phyloP scores from a whole-genome alignment of 768 basidiomycete genomes.

The Psilocybe sp. region DNA sequence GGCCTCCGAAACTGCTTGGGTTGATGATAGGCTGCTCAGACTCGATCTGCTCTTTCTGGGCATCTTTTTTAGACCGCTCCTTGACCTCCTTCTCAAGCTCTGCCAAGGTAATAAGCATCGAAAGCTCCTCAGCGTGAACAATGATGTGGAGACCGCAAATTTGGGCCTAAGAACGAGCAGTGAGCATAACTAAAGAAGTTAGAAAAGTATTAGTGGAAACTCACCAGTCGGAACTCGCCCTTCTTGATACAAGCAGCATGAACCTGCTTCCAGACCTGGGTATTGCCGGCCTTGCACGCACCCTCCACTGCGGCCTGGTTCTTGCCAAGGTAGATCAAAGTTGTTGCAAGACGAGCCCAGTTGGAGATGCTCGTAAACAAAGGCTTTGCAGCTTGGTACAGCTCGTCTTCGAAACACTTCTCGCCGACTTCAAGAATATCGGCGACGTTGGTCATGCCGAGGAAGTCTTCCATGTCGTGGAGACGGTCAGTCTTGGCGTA shows the following conservation, averaged over 20 bases:
- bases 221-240: conserved; percentile 86
- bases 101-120: conserved; percentile 65
- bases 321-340: conserved; percentile 96
- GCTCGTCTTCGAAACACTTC: conserved; percentile 97
- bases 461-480: conserved; percentile 99
- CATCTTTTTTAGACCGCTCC: conserved; percentile 84
- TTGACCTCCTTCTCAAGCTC: conserved; percentile 86
- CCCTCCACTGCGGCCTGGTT: conserved; percentile 98
- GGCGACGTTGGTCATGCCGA: conserved; percentile 97
- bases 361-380: conserved; percentile 97
- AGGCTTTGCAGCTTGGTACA: conserved; percentile 95
- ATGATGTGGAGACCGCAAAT: conserved; percentile 98
- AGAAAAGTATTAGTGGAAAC: conserved; percentile 12
- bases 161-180: conserved; percentile 60
- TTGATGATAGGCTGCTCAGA: conserved; percentile 87
- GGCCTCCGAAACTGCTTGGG: conserved; percentile 62
- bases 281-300: conserved; percentile 98
- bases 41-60: conserved; percentile 86
- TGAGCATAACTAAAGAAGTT: conserved; percentile 6
- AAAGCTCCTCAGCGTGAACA: conserved; percentile 87
- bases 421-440: conserved; percentile 96
- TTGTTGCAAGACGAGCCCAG: conserved; percentile 97
- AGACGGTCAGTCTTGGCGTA: conserved; percentile 96
- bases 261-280: conserved; percentile 99
- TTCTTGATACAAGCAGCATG: conserved; percentile 98